Evolutionary conservation across 805 yeast species (phyloP).

Genomic region (Lipomyces yamadae): DNA sequence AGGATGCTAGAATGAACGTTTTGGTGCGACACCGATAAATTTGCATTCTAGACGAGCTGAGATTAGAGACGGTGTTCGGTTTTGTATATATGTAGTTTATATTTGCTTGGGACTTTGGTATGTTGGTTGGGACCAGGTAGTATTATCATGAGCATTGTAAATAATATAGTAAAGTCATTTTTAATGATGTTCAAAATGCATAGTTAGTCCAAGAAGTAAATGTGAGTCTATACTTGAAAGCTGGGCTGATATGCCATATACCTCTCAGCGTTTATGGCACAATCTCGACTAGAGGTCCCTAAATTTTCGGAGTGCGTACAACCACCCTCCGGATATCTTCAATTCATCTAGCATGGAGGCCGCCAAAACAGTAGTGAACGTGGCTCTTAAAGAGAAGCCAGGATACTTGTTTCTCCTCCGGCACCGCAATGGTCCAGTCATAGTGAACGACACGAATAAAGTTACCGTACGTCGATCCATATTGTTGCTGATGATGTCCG

Average conservation of each 20-base stretch:
- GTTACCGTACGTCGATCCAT: conserved; percentile 23
- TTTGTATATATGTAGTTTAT: not conserved
- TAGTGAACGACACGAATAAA: conserved; percentile 14
- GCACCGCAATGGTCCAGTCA: conserved; percentile 29
- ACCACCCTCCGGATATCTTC: not conserved
- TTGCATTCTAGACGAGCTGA: not conserved
- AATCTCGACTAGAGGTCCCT: not conserved
- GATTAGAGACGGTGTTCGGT: not conserved
- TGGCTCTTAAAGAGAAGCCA: not conserved
- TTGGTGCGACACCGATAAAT: not conserved
- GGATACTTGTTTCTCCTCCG: conserved; percentile 27
- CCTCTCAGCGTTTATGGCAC: not conserved
- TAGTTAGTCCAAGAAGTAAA: not conserved
- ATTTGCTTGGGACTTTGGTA: not conserved
- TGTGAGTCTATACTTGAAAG: too few relatives aligned
- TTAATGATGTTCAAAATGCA: not conserved
- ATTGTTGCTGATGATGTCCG: not conserved
- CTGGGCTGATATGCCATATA: not conserved
- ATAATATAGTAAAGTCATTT: not conserved
- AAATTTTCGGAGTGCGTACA: not conserved
- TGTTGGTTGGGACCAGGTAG: not conserved
- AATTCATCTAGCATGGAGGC: not conserved
- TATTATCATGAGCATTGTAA: not conserved
- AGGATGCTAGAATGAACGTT: not conserved
- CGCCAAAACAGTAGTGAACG: not conserved